phyloP scores from a whole-genome alignment of 257 asterid species.

The Jaltomata sinuosa region DNA sequence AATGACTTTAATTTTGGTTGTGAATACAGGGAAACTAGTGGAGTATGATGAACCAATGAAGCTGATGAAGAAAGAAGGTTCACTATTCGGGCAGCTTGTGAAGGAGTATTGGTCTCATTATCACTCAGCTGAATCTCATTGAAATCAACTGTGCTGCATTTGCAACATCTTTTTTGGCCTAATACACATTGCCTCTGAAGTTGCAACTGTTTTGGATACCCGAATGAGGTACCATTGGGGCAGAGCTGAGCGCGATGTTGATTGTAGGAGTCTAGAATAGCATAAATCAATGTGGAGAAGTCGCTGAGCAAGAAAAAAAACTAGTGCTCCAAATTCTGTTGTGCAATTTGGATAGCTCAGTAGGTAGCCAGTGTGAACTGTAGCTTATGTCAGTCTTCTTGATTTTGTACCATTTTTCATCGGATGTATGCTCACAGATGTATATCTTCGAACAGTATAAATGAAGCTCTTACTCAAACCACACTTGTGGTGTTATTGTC shows the following conservation, averaged over 20 bases:
- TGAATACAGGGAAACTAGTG: slow-evolving; percentile 52
- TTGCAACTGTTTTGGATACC: background rate
- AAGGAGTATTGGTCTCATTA: slow-evolving; percentile 85
- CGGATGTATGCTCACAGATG: background rate
- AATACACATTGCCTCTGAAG: background rate
- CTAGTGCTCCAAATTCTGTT: background rate
- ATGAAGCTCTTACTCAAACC: background rate
- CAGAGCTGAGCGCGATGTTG: background rate
- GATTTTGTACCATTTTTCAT: background rate
- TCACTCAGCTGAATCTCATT: slow-evolving; percentile 35
- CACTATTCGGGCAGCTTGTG: slow-evolving; percentile 73
- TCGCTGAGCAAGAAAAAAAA: background rate
- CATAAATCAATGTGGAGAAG: background rate
- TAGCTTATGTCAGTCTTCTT: background rate
- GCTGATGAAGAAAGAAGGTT: slow-evolving; percentile 62
- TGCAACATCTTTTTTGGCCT: background rate
- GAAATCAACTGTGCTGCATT: background rate
- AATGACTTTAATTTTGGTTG: background rate
- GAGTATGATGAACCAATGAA: slow-evolving; percentile 78
- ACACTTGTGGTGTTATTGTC: background rate
- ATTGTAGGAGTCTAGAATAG: background rate
- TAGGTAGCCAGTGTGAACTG: background rate
- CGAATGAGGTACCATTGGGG: background rate
- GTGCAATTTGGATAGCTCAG: background rate
- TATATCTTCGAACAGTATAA: background rate